Evolutionary conservation across 2,329 filamentous ascomycete species (phyloP).

Genomic region (Botrytis fragariae): DNA sequence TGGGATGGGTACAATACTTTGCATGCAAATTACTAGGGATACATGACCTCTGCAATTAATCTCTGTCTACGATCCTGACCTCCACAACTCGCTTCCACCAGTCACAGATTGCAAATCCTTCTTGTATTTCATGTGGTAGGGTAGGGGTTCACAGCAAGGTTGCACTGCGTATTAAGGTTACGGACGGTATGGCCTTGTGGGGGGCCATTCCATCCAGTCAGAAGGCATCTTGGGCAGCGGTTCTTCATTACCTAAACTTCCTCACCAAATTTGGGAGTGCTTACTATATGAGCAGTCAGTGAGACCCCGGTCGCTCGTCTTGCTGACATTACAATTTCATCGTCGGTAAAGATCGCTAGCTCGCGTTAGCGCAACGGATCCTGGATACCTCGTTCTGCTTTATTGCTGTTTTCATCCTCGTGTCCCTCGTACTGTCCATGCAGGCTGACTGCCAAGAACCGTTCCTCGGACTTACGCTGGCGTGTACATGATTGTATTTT

Average conservation of each 20-base stretch:
- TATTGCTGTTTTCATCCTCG: conserved; percentile 12
- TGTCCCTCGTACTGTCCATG: conserved; percentile 21
- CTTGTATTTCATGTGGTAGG: not conserved
- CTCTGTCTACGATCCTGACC: not conserved
- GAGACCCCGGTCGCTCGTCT: conserved; percentile 4
- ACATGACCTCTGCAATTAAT: conserved; percentile 12
- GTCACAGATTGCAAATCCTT: not conserved
- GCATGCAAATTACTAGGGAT: conserved; percentile 12
- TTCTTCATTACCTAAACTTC: not conserved
- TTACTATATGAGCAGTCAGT: conserved; percentile 17
- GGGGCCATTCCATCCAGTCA: conserved; percentile 18
- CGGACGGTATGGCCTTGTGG: not conserved
- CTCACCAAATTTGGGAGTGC: conserved; percentile 27
- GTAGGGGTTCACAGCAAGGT: conserved; percentile 6
- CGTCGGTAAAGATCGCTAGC: conserved; percentile 20
- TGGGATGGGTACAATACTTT: not conserved
- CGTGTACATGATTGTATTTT: not conserved
- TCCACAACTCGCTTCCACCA: conserved; percentile 9
- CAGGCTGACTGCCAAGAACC: conserved; percentile 26
- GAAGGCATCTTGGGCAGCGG: not conserved
- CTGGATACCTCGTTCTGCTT: not conserved
- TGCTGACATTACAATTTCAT: conserved; percentile 25
- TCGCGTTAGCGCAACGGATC: not conserved
- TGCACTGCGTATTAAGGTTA: conserved; percentile 4
- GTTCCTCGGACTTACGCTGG: conserved; percentile 16